Conservation (phyloP, 208 protist species). For the Tritrichomonas musculus region DNA sequence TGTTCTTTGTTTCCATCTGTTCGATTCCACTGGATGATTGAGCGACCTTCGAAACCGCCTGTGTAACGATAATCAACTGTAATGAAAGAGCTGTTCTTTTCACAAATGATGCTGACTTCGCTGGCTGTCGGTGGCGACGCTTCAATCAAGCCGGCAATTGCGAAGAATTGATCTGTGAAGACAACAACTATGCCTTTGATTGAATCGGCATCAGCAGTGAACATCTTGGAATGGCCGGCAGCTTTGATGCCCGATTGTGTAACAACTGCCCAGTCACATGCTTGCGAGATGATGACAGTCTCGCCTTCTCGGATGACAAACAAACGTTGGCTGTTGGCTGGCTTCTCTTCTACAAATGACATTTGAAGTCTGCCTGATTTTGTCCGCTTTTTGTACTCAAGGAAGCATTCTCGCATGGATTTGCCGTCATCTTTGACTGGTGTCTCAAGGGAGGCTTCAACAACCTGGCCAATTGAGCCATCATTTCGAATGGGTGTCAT, state of each 20-base stretch:
- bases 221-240: neutral
- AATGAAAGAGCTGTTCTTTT: neutral
- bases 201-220: neutral
- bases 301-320: neutral
- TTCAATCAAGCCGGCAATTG: neutral
- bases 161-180: neutral
- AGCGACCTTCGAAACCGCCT: neutral
- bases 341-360: neutral
- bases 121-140: neutral
- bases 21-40: conserved; percentile 11
- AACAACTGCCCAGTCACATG: conserved; percentile 2
- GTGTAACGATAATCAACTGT: neutral
- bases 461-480: neutral
- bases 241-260: neutral
- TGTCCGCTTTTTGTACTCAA: neutral
- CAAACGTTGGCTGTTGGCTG: neutral
- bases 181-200: neutral
- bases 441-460: neutral
- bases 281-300: neutral
- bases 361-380: neutral
- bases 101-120: neutral
- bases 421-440: neutral
- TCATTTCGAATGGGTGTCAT: neutral
- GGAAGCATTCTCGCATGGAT: neutral
- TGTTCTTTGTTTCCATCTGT: neutral